Evolutionary conservation across 2,329 filamentous ascomycete species (phyloP), one percentile per base, ranked within the genome.

Genomic region (Fusarium nisikadoi): DNA sequence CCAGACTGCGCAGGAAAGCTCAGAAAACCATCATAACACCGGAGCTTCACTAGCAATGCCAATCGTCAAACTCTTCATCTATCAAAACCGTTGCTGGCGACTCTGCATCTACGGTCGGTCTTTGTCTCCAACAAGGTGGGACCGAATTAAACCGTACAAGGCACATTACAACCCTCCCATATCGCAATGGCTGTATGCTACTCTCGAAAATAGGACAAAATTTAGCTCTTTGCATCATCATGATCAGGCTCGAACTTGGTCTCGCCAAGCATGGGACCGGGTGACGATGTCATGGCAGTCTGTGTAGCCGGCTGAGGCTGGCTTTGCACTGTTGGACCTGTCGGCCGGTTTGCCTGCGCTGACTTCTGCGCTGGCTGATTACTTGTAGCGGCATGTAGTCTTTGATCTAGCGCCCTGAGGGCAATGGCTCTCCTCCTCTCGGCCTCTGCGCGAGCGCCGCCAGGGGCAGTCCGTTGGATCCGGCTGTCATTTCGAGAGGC

Each of bases 371-470:
- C 38, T 25, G 53, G 60, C 50, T 87, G 83, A 65, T 82, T 87
- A 38, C 86, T 86, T 20, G 93, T 92, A 7, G 94, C 94, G n/a
- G 94, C 93, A 81, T 96, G 93, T 57, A 99, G 85, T 72, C 96
- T 88, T 83, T 98, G 94, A 81, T 99, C 96, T 60, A 99, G 84
- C 7, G 95, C 95, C 79, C 95, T 95, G 62, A 99, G 86, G 2
- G 96, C 96, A 73, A 99, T 84, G 1, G 95, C 95, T 73, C 96
- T 89, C 79, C 96, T 89, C 73, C 96, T 86, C 84, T 98, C 96
- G 2, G 95, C 95, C 82, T 98, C 96, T 54, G 96, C 95, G 65
- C 95, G 90, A 54, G 95, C 93, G 56, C 91, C 90, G 17, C 91
- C 87, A 16, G 88, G 90, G 9, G 86, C 87, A 27, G 87, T 87